Evolutionary conservation across 148 eudicot species (phyloP).

Genomic region (Chenopodium formosanum): DNA sequence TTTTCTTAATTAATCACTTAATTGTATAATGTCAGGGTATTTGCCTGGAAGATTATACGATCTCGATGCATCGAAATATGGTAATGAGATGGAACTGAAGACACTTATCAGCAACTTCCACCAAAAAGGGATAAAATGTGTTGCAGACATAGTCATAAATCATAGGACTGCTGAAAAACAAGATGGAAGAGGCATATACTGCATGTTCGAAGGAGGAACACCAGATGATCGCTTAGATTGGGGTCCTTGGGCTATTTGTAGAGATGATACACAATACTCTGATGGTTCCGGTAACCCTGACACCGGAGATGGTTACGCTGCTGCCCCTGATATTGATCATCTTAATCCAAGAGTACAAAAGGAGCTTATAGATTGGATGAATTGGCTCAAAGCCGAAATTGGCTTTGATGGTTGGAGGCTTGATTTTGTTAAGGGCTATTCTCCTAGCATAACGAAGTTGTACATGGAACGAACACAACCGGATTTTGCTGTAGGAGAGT

Average conservation of each 20-base stretch:
- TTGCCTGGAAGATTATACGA: conserved; percentile 72
- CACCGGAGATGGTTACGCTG: conserved; percentile 44
- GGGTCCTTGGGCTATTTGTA: conserved; percentile 62
- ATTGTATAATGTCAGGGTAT: conserved; percentile 37
- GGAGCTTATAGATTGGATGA: conserved; percentile 69
- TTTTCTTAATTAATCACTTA: background rate
- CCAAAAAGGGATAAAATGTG: conserved; percentile 43
- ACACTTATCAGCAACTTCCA: conserved; percentile 40
- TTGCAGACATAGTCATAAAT: conserved; percentile 76
- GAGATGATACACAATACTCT: conserved; percentile 48
- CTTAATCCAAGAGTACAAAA: conserved; percentile 55
- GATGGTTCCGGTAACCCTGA: conserved; percentile 62
- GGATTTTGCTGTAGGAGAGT: conserved; percentile 42
- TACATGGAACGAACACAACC: conserved; percentile 43
- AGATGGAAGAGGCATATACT: conserved; percentile 56
- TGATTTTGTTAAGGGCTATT: conserved; percentile 64
- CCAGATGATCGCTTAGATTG: conserved; percentile 65
- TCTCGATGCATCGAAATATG: conserved; percentile 56
- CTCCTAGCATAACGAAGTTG: conserved; percentile 46
- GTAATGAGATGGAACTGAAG: conserved; percentile 41
- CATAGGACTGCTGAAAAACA: conserved; percentile 32
- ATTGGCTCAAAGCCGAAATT: conserved; percentile 50
- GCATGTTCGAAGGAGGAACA: conserved; percentile 82
- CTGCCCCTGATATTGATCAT: conserved; percentile 75
- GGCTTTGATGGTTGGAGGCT: conserved; percentile 57